Evolutionary conservation across 2,329 filamentous ascomycete species (phyloP), one percentile per base, ranked within the genome.

Genomic region (Ophiostoma piceae): DNA sequence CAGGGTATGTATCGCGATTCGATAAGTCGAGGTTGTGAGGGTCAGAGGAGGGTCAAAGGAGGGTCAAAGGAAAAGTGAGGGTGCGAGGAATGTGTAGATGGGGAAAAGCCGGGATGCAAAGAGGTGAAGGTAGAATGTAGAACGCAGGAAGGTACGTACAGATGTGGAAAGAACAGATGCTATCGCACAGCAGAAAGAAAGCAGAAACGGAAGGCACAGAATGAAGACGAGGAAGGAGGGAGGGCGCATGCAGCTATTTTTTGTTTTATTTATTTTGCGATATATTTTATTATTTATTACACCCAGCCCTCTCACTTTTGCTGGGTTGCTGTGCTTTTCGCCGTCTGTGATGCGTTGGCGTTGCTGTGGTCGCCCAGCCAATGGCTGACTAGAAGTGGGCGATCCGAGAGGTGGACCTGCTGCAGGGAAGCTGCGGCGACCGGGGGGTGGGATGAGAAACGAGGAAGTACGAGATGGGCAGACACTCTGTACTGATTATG

Each of bases 341-440:
- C 71, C 62, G 67, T 67, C 62, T 71, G 71, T 66, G 74, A 74
- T 75, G 74, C 73, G 74, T 70, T 75, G 74, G 73, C 74, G 72
- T 65, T 75, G 72, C 72, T 73, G 71, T 68, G 64, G 72, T 67
- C 70, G 54, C 68, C 70, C 65, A 71, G 71, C 74, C 74, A 75
- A 75, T 75, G 68, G 69, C 37, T 69, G 67, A 8, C 26, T 67
- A 72, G 72, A 73, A 69, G 22, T 47, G 72, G 66, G 35, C 66
- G 71, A 69, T 74, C 68, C 67, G 72, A 71, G 71, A 66, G 72
- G 71, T 68, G 71, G 67, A 66, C 66, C 68, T 71, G 43, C 72
- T 73, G 71, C 73, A 73, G 70, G 72, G 71, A 73, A 72, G 70
- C 67, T 51, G 71, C 67, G 64, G 60, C 22, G 68, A 68, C 68